phyloP scores from a whole-genome alignment of 2,329 filamentous ascomycete genomes.

The Ophiostoma triangulosporum region DNA sequence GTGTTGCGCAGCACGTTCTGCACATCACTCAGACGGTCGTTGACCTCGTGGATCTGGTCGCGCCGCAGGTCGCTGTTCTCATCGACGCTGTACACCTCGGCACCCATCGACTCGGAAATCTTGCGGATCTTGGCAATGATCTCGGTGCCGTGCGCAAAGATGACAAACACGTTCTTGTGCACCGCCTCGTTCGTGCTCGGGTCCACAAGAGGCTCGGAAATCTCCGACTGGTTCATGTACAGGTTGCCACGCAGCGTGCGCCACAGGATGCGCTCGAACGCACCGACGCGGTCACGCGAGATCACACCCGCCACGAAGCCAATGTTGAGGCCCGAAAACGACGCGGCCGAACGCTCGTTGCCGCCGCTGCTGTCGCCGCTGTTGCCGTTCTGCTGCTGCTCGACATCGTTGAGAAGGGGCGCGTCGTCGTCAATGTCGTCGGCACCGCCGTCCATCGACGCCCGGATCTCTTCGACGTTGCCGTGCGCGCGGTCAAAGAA shows the following conservation, averaged over 20 bases:
- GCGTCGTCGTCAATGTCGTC: constrained; percentile 59
- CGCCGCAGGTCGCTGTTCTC: constrained; percentile 92
- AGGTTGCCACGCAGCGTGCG: constrained; percentile 91
- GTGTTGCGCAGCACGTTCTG: constrained; percentile 90
- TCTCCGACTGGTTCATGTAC: constrained; percentile 99
- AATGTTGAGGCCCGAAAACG: constrained; percentile 97
- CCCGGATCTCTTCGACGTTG: constrained; percentile 90
- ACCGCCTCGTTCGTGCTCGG: constrained; percentile 83
- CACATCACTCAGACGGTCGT: constrained; percentile 80
- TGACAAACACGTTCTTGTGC: constrained; percentile 97
- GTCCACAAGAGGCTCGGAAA: constrained; percentile 82
- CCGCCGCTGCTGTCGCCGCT: constrained; percentile 29
- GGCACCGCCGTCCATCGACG: constrained; percentile 51
- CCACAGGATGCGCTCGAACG: constrained; percentile 97
- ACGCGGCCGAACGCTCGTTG: constrained; percentile 43
- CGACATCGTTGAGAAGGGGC: constrained; percentile 81
- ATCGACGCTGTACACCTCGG: constrained; percentile 91
- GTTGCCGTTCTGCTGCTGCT: constrained; percentile 49
- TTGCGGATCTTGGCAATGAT: constrained; percentile 98
- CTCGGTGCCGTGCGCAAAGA: constrained; percentile 96
- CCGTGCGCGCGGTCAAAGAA: constrained; percentile 96
- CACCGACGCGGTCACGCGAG: constrained; percentile 76
- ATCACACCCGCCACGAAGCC: constrained; percentile 97
- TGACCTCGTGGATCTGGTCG: constrained; percentile 96
- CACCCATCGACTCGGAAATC: constrained; percentile 94